Evolutionary conservation across 306 rosid species (phyloP), one percentile per base, ranked within the genome.

Genomic region (Astragalus membranaceus): DNA sequence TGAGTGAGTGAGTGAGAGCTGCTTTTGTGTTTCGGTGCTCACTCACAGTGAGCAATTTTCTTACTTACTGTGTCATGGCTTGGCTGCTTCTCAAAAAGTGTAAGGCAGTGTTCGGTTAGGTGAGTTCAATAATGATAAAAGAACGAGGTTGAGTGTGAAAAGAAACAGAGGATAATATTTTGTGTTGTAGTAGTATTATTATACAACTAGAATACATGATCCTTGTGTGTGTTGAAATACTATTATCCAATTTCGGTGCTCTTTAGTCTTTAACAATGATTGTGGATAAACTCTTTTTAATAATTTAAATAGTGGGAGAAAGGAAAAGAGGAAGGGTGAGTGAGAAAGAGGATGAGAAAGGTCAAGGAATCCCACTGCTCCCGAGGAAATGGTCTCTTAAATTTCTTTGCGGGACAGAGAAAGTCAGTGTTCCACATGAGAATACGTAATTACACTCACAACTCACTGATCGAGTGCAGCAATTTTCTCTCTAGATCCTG

Each of bases 381-480:
- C 79, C 91, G 87, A 87, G 89, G 83, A 85, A 80, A 14, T 58
- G 80, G 91, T 73, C 82, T 76, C 72, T 80, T 42, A 10, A 36
- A 41, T 75, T 74, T 61, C 35, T 59, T 75, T 37, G 78, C 46
- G 70, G 52, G 64, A 71, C 82, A 72, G 70, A 49, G 13, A 9
- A 42, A 9, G 8, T 10, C 57, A 58, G 52, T 66, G 63, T 39
- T 56, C 13, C 8, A 39, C 10, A 8, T 39, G 1, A 39, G 44
- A 39, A 2, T n/a, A n/a, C n/a, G n/a, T n/a, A n/a, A n/a, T n/a
- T n/a, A n/a, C n/a, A n/a, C n/a, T n/a, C n/a, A n/a, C n/a, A n/a
- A n/a, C n/a, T n/a, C n/a, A n/a, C n/a, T n/a, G n/a, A n/a, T n/a
- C n/a, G n/a, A n/a, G n/a, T n/a, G n/a, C n/a, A n/a, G n/a, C n/a